Percentiles rank a stretch among this genome's conserved stretches.
Evolutionary conservation across 2,329 filamentous ascomycete genomes (phyloP).

Genomic region (Eurotiales sp.): DNA sequence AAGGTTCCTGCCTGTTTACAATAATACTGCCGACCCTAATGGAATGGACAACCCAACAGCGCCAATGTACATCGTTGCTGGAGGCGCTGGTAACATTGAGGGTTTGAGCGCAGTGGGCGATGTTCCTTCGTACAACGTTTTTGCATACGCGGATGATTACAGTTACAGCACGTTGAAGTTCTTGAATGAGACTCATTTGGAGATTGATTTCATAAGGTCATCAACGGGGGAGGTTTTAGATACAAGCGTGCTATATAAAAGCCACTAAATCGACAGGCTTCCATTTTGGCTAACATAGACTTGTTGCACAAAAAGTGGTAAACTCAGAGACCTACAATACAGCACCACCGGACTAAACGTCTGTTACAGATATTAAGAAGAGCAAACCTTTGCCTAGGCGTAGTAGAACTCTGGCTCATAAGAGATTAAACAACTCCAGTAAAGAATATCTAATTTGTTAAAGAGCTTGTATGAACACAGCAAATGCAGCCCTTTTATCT

Average conservation of each 20-base stretch:
- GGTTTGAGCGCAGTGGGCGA: conserved; percentile 44
- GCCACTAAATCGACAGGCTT: too few species aligned
- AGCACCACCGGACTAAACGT: too few species aligned
- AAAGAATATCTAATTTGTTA: too few species aligned
- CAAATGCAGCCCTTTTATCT: too few species aligned
- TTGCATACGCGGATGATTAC: conserved; percentile 38
- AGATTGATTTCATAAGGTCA: conserved; percentile 51
- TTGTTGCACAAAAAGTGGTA: too few species aligned
- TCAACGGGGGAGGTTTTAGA: conserved; percentile 49
- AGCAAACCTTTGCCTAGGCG: too few species aligned
- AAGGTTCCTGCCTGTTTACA: conserved; percentile 38
- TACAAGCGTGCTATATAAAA: conserved; percentile 48
- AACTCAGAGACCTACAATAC: too few species aligned
- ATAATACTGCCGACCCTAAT: conserved; percentile 39
- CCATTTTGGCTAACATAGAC: too few species aligned
- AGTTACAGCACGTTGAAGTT: conserved; percentile 51
- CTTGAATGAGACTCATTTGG: conserved; percentile 43
- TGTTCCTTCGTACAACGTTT: conserved; percentile 40
- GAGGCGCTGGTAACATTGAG: conserved; percentile 57
- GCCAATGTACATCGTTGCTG: conserved; percentile 56
- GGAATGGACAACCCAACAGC: conserved; percentile 49
- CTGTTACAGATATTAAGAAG: too few species aligned
- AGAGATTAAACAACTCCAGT: too few species aligned
- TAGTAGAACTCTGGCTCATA: too few species aligned
- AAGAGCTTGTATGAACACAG: too few species aligned